Evolutionary conservation across 2,329 filamentous ascomycete species (phyloP).

Genomic region (Sporothrix pallida): DNA sequence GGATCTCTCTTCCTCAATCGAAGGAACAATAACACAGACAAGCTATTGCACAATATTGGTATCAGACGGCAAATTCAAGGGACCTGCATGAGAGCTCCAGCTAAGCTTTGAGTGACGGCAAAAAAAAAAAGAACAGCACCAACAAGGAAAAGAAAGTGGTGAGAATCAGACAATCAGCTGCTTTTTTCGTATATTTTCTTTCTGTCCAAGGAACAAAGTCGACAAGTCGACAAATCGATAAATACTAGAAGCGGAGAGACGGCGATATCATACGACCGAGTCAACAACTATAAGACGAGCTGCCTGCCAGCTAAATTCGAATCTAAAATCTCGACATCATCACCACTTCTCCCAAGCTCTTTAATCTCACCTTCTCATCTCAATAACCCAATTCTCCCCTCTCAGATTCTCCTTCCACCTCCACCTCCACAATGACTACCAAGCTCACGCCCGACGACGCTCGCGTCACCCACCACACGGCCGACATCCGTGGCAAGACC

Average conservation of each 20-base stretch:
- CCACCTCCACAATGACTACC: constrained; percentile 49
- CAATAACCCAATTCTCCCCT: not conserved
- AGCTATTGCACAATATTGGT: not conserved
- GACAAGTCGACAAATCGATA: too few relatives aligned
- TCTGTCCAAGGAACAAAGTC: too few relatives aligned
- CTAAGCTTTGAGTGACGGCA: too few relatives aligned
- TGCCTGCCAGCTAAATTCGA: too few relatives aligned
- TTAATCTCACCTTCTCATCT: not conserved
- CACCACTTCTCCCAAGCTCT: not conserved
- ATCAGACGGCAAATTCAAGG: not conserved
- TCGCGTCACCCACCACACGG: constrained; percentile 67
- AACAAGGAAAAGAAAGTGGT: too few relatives aligned
- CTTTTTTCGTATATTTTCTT: too few relatives aligned
- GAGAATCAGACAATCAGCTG: too few relatives aligned
- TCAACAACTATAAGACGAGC: too few relatives aligned
- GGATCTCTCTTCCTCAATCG: not conserved
- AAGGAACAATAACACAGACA: not conserved
- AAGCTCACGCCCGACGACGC: constrained; percentile 71
- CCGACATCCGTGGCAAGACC: constrained; percentile 68
- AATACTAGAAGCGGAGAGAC: too few relatives aligned
- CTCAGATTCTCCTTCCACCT: not conserved
- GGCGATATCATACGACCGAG: too few relatives aligned
- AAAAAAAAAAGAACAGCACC: too few relatives aligned
- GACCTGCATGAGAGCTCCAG: not conserved
- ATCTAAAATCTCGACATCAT: too few relatives aligned